Evolutionary conservation across 768 basidiomycete species (phyloP).

Genomic region (Amanita pseudoporphyria): DNA sequence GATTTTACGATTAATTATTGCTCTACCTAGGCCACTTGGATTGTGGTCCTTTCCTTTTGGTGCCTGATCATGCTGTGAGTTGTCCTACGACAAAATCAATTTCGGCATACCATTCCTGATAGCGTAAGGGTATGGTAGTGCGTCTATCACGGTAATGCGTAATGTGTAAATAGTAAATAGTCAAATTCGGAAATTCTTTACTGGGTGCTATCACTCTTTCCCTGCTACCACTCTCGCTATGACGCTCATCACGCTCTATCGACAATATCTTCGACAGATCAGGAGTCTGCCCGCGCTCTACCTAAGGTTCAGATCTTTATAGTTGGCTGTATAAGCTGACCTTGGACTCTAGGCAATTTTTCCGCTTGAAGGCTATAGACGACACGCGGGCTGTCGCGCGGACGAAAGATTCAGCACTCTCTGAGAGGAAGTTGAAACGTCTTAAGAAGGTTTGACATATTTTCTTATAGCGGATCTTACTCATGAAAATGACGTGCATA

Average conservation of each 20-base stretch:
- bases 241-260: slow-evolving; percentile 26
- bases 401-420: slow-evolving; percentile 18
- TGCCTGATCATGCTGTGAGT: slow-evolving; percentile 27
- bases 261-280: slow-evolving; percentile 31
- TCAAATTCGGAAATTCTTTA: no score
- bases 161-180: no score
- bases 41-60: slow-evolving; percentile 54
- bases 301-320: slow-evolving; percentile 26
- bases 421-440: slow-evolving; percentile 34
- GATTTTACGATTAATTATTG: slow-evolving; percentile 87
- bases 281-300: slow-evolving; percentile 31
- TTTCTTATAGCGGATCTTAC: slow-evolving; percentile 3
- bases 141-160: no score
- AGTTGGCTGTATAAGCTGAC: slow-evolving; percentile 2
- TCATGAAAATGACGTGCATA: neutral
- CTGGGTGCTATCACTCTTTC: neutral
- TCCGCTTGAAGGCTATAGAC: slow-evolving; percentile 46
- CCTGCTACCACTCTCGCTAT: neutral
- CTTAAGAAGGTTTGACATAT: slow-evolving; percentile 35
- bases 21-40: slow-evolving; percentile 81
- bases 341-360: slow-evolving; percentile 46
- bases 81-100: neutral
- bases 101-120: neutral
- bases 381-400: slow-evolving; percentile 41
- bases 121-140: neutral